Percentiles rank a stretch among this genome's conserved stretches.
phyloP scores from a whole-genome alignment of 352 stramenopile genomes.

The Pseudoperonospora humuli region DNA sequence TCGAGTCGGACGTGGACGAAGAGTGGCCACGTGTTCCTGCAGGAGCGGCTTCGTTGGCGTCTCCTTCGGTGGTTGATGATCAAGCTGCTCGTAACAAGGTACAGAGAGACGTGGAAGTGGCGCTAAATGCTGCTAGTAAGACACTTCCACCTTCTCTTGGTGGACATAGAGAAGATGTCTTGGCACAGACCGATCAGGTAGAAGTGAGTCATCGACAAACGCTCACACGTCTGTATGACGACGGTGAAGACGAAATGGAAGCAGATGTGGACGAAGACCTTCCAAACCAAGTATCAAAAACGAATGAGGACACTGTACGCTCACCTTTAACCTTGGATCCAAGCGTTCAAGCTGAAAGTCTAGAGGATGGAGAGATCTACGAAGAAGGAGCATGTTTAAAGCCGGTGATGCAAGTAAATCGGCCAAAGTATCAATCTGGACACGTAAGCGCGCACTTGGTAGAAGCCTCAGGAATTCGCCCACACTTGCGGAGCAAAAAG shows the following conservation, averaged over 20 bases:
- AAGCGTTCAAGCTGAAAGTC: slow-evolving; percentile 17
- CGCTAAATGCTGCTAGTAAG: slow-evolving; percentile 10
- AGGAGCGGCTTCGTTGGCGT: neutral
- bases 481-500: slow-evolving; percentile 33
- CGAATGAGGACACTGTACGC: neutral
- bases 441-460: slow-evolving; percentile 6
- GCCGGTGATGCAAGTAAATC: slow-evolving; percentile 29
- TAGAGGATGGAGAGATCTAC: slow-evolving; percentile 72
- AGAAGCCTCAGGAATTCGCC: slow-evolving; percentile 6
- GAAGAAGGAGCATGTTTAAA: slow-evolving; percentile 43
- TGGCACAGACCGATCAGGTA: neutral
- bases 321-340: neutral
- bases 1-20: slow-evolving; percentile 60
- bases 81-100: slow-evolving; percentile 3
- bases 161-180: neutral
- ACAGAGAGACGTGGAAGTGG: slow-evolving; percentile 2
- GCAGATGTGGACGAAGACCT: slow-evolving; percentile 37
- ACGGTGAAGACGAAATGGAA: slow-evolving; percentile 22
- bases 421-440: slow-evolving; percentile 17
- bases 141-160: slow-evolving; percentile 1
- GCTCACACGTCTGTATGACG: neutral
- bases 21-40: slow-evolving; percentile 30
- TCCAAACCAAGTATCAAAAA: slow-evolving; percentile 5
- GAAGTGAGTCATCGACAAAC: slow-evolving; percentile 3
- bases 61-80: neutral